Percentiles rank a stretch among this genome's conserved stretches.
Evolutionary conservation across 2,329 filamentous ascomycete genomes (phyloP).

Genomic region (Stagonosporopsis chrysanthemi): DNA sequence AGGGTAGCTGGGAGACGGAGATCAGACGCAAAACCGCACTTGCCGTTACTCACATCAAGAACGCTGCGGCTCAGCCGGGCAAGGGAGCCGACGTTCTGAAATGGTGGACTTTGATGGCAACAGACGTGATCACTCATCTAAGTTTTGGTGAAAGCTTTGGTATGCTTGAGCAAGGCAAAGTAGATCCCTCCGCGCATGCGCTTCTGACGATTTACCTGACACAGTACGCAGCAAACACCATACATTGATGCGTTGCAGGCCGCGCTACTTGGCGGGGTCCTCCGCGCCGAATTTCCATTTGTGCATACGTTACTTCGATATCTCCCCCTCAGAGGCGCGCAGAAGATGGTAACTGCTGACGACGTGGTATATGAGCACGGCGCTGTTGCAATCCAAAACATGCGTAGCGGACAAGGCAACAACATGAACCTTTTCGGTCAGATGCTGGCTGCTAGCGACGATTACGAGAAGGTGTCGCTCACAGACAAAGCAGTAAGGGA

Average conservation of each 20-base stretch:
- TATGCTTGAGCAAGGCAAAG: conserved; percentile 49
- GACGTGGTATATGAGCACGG: conserved; percentile 22
- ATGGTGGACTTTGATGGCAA: conserved; percentile 52
- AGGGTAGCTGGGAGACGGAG: conserved; percentile 47
- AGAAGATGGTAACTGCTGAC: conserved; percentile 22
- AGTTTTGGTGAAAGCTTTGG: conserved; percentile 52
- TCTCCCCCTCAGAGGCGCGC: conserved; percentile 11
- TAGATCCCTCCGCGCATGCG: conserved; percentile 14
- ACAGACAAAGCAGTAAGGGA: conserved; percentile 38
- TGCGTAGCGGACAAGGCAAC: conserved; percentile 25
- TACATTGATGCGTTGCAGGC: conserved; percentile 43
- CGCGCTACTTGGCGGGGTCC: conserved; percentile 38
- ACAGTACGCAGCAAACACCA: conserved; percentile 21
- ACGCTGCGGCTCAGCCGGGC: conserved; percentile 18
- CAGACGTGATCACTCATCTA: conserved; percentile 50
- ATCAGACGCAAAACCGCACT: conserved; percentile 44
- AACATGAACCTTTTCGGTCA: conserved; percentile 26
- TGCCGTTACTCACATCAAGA: conserved; percentile 45
- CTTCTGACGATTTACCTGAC: background rate
- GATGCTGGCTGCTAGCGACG: conserved; percentile 24
- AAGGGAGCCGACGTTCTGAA: conserved; percentile 47
- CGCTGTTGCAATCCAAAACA: conserved; percentile 25
- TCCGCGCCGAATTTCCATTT: conserved; percentile 44
- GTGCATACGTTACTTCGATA: conserved; percentile 29
- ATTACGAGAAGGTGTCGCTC: conserved; percentile 32